Base-by-base conservation (phyloP, 2,329 filamentous ascomycete species). In the Macrophomina pseudophaseolina region DNA sequence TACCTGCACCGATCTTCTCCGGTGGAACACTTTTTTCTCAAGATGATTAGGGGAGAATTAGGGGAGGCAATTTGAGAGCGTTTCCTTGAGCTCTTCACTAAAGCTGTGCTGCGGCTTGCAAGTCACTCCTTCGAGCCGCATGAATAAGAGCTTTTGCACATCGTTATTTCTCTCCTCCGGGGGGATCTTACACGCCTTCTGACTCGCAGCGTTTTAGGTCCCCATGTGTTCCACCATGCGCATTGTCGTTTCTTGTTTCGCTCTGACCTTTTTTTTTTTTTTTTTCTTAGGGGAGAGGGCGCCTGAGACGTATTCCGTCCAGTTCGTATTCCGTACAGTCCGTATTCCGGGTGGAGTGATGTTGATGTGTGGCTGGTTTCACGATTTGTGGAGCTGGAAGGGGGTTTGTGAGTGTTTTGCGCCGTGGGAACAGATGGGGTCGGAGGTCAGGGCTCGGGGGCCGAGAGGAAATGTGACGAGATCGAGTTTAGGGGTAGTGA, bases 191-290 rank as follows among this genome's bases (percentile, higher is more conserved):
- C n/a, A 35, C 18, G 42, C 58, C 58, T 51, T 62, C 58, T 23
- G n/a, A 62, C 44, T 38, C 16, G 30, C 18, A 49, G 32, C 3
- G 58, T 62, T 62, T 60, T 32, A 32, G n/a, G 23, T 14, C 54
- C 30, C 58, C 32, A 23, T 9, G n/a, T n/a, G 2, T 38, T 1
- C 8, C 2, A n/a, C 44, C 38, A 44, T 58, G 54, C 54, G n/a
- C 35, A 38, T 38, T 38, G 12, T 6, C 30, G 28, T n/a, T 18
- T 2, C 11, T n/a, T 44, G 42, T 44, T 44, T 44, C 42, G 42
- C 16, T 16, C 16, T 16, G 42, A 1, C 16, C 16, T 44, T 2
- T 44, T 12, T 33, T 12, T 53, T 46, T 48, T 60, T 38, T 38
- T 38, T 38, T 38, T 38, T 38, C 35, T 38, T 11, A n/a, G n/a